phyloP scores from a whole-genome alignment of 2,329 filamentous ascomycete genomes.

The Fusarium sp. region DNA sequence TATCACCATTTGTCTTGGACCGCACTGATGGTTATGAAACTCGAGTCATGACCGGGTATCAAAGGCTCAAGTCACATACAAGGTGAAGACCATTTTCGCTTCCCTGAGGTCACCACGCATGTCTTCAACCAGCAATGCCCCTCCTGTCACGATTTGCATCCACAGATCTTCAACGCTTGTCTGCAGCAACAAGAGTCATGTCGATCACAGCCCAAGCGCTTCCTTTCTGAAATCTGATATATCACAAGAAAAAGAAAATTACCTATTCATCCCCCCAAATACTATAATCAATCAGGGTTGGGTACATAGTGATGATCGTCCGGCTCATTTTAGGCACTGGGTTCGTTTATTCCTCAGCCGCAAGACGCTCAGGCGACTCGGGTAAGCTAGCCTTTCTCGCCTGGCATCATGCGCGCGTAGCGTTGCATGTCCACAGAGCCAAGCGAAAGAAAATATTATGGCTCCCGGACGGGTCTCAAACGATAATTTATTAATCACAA shows the following conservation, averaged over 20 bases:
- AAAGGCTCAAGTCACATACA: too few species aligned
- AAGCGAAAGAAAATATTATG: background rate
- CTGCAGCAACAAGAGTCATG: slow-evolving; percentile 2
- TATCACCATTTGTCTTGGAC: background rate
- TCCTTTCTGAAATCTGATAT: background rate
- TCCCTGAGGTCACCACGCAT: background rate
- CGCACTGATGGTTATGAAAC: background rate
- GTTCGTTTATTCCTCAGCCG: background rate
- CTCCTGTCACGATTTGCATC: background rate
- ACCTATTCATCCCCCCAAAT: background rate
- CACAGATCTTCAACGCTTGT: background rate
- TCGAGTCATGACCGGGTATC: background rate
- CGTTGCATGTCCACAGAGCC: background rate
- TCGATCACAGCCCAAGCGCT: background rate
- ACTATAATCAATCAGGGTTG: background rate
- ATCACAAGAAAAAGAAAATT: background rate
- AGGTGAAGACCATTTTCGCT: too few species aligned
- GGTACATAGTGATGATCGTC: background rate
- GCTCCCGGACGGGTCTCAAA: background rate
- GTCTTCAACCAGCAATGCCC: background rate
- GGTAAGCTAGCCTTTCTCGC: background rate
- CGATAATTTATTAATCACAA: background rate
- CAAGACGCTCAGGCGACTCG: background rate
- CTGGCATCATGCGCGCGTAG: background rate
- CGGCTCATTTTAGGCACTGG: background rate